Evolutionary conservation across 305 asterid genomes (phyloP), one percentile per base, ranked within the genome.

Genomic region (Salvia sclarea): DNA sequence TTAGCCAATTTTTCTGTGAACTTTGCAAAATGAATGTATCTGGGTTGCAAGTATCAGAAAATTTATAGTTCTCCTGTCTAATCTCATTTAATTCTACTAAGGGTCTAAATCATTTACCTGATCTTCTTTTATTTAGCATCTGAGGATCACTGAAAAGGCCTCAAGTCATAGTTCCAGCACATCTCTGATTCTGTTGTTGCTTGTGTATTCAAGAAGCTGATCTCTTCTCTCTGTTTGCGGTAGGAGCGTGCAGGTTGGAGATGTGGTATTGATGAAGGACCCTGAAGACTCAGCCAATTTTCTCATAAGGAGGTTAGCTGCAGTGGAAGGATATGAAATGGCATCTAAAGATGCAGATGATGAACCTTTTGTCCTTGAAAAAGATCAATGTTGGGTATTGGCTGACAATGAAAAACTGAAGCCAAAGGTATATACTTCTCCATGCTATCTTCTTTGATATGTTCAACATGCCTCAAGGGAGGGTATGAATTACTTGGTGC

Each of bases 221-320:
- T 62, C 35, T 14, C 25, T 50, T 40, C 35, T 55, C 9, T 47
- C 10, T 70, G 40, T 47, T 58, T 78, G 38, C 55, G 66, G 67
- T 81, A 92, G 98, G 86, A 79, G 75, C 45, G 82, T 90, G 56
- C 71, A 69, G 64, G 84, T 92, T 54, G 96, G 96, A 61, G 98
- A 92, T 61, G 90, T 92, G 72, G 91, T 90, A 48, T 85, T 92
- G 76, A 63, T 88, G 61, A 85, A 79, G 84, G 95, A 90, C 79
- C 98, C 97, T 54, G 66, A 56, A 56, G 72, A 85, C 64, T 65
- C 80, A 0, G 79, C 74, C 61, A 80, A 76, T 73, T 80, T 59
- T 74, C 86, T 92, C 66, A 96, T 92, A 22, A 80, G 98, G 76
- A 85, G 98, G 81, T 75, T 92, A 79, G 86, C 97, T 74, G 98